Evolutionary conservation across 2,329 filamentous ascomycete genomes (phyloP).

Genomic region (Xylariaceae sp.): DNA sequence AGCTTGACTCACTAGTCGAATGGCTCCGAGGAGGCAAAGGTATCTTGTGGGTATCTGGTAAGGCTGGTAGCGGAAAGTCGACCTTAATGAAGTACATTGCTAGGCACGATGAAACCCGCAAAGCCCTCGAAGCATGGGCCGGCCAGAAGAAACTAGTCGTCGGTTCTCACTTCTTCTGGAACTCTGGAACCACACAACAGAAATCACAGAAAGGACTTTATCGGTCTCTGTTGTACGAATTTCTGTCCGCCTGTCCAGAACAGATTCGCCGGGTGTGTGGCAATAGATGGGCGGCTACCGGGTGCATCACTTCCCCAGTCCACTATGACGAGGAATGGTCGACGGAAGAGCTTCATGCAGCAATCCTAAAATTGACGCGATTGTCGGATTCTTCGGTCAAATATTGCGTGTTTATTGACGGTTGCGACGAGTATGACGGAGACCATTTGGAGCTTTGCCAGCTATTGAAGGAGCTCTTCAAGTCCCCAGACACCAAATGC

Average conservation of each 20-base stretch:
- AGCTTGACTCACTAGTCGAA: too few relatives aligned
- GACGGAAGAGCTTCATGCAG: too few relatives aligned
- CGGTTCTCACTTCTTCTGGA: constrained; percentile 36
- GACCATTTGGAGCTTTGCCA: too few relatives aligned
- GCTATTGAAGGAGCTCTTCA: constrained; percentile 5
- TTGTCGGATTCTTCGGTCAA: too few relatives aligned
- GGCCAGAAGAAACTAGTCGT: constrained; percentile 14
- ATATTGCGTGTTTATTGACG: too few relatives aligned
- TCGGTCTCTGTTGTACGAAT: constrained; percentile 14
- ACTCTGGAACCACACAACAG: constrained; percentile 28
- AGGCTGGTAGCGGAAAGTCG: constrained; percentile 19
- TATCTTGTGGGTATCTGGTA: constrained; percentile 18
- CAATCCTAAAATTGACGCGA: too few relatives aligned
- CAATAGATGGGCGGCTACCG: too few relatives aligned
- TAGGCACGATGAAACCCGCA: constrained; percentile 10
- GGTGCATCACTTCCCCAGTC: too few relatives aligned
- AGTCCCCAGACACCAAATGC: constrained; percentile 21
- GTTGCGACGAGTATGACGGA: too few relatives aligned
- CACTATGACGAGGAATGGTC: too few relatives aligned
- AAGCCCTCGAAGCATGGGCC: constrained; percentile 29
- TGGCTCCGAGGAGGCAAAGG: background rate
- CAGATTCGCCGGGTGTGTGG: too few relatives aligned
- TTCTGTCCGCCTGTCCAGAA: constrained; percentile 8
- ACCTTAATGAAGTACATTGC: constrained; percentile 18
- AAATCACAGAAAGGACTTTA: constrained; percentile 34